These are phyloP conservation scores for Passiflora organensis DNA, from an alignment of 345 rosid species.

Conservation along the genomic window DNA sequence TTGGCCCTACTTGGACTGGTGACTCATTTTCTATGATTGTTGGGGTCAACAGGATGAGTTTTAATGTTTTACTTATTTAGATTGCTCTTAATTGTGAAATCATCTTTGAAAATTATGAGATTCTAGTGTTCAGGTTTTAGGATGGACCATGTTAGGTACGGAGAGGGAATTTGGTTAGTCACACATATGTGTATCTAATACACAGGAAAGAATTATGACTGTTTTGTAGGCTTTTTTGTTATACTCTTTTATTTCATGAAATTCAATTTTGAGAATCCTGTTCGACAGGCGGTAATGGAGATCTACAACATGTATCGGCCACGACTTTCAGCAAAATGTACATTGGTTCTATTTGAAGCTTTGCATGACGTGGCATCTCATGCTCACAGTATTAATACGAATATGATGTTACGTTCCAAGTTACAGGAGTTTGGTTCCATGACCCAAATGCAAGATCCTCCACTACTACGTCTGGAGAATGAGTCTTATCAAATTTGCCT, in stretches of 20 bases:
- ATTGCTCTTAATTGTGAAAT: no score
- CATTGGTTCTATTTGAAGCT: constrained; percentile 72
- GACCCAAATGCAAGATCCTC: constrained; percentile 99
- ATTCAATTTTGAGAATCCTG: constrained; percentile 5
- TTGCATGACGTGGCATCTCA: constrained; percentile 74
- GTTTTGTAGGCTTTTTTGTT: no score
- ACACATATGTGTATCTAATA: no score
- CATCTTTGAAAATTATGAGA: no score
- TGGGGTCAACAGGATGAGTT: no score
- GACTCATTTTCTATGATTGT: no score
- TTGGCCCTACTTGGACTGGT: no score
- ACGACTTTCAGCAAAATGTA: constrained; percentile 65
- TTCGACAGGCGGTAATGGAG: constrained; percentile 89
- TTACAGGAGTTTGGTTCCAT: constrained; percentile 78
- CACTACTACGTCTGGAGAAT: constrained; percentile 82
- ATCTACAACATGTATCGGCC: constrained; percentile 79
- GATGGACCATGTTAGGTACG: no score
- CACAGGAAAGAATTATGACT: no score
- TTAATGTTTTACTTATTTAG: no score
- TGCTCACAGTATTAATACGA: constrained; percentile 68
- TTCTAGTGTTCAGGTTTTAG: no score
- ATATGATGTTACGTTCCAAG: constrained; percentile 50
- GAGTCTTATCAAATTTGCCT: constrained; percentile 95
- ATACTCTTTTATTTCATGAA: background rate
- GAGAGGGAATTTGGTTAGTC: no score